A percentile compares a stretch with the other conserved stretches of the same genome.
These are phyloP conservation scores for Pharus latifolius DNA, from an alignment of 176 grass and related monocot species.

Conservation along the genomic window DNA sequence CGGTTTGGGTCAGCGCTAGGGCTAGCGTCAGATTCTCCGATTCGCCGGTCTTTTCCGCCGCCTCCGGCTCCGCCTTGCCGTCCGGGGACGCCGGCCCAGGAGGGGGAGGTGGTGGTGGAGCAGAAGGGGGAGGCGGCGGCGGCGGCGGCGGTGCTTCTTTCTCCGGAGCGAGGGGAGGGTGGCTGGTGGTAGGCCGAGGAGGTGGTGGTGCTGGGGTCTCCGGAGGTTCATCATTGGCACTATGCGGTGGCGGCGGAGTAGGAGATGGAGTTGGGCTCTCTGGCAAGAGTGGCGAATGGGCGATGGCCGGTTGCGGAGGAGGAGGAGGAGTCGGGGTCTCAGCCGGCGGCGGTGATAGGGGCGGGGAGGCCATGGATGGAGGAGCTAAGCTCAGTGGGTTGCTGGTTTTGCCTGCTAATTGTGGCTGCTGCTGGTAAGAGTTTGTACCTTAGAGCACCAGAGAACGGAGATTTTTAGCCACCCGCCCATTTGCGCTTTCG, in stretches of 20 bases:
- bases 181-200: background rate
- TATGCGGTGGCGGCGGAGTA: background rate
- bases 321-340: background rate
- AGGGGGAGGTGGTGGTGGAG: background rate
- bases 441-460: background rate
- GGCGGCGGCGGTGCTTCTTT: background rate
- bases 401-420: background rate
- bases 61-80: conserved; percentile 4
- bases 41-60: conserved; percentile 14
- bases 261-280: conserved; percentile 1
- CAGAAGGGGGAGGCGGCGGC: background rate
- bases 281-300: background rate
- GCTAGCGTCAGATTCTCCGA: conserved; percentile 26
- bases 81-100: background rate
- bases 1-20: conserved; percentile 15
- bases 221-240: conserved; percentile 2
- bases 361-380: conserved; percentile 28
- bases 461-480: too few relatives aligned
- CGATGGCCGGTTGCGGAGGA: background rate
- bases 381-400: conserved; percentile 1
- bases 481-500: too few relatives aligned
- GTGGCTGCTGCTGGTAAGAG: background rate
- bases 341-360: conserved; percentile 10
- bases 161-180: background rate
- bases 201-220: background rate